Evolutionary conservation across 2,329 filamentous ascomycete genomes (phyloP), one percentile per base, ranked within the genome.

Genomic region (Xylaria multiplex): DNA sequence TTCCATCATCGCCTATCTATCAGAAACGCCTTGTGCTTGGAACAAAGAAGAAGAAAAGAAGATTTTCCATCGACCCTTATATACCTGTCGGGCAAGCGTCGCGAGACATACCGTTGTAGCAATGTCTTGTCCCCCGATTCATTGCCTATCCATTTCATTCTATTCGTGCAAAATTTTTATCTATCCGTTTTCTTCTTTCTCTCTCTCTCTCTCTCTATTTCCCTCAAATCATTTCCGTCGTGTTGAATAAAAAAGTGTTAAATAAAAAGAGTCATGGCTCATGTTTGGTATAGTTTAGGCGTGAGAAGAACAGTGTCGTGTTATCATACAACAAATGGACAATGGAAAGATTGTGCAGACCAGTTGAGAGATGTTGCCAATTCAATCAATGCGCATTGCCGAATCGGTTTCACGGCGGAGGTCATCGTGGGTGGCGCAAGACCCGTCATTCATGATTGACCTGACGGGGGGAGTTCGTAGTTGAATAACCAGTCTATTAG

Each of bases 401-500:
- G n/a, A 42, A 56, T 55, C 35, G 9, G 30, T 49, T 16, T 37
- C n/a, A 32, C 3, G 24, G 22, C 2, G 1, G 7, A 8, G 3
- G 3, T 16, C 37, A 19, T 48, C 16, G 13, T n/a, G 24, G 40
- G 9, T 56, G 6, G n/a, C 16, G 22, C 16, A n/a, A 14, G 42
- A 40, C 13, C 22, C 27, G n/a, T n/a, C 9, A 19, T 43, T 22
- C 37, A 19, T 1, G 19, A 19, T 40, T 6, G 11, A 40, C n/a
- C 32, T 2, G 3, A 19, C 24, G 13, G 1, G n/a, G 32, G 6
- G 14, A 4, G 22, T 24, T 45, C 22, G 9, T 14, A 55, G 22
- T 7, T n/a, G 46, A 64, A 64, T 6, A 67, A 35, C 57, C 57
- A 65, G 6, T 62, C 40, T 14, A 54, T 48, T 13, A 65, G 19